Percentiles rank a stretch among this genome's conserved stretches.
Conservation (phyloP, 225 moss, liverwort and hornwort species). For the Marchantia paleacea region DNA sequence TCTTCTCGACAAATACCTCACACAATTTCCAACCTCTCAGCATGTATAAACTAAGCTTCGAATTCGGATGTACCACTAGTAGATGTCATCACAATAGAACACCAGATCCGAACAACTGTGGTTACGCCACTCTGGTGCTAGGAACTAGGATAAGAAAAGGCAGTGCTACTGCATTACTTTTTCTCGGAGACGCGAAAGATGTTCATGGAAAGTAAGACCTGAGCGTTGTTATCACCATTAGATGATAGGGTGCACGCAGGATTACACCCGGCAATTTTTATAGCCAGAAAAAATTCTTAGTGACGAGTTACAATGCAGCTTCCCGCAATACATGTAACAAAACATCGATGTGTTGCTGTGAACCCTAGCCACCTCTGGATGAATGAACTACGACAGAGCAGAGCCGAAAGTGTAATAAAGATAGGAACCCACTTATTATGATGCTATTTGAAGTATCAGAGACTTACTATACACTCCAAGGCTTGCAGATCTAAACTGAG, state of each 20-base stretch:
- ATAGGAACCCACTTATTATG: neutral
- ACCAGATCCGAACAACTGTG: too few relatives aligned
- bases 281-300: constrained; percentile 6
- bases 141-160: too few relatives aligned
- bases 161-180: too few relatives aligned
- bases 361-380: constrained; percentile 17
- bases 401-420: constrained; percentile 9
- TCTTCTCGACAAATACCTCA: too few relatives aligned
- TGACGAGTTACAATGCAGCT: constrained; percentile 14
- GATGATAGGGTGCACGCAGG: neutral
- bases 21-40: too few relatives aligned
- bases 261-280: neutral
- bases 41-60: too few relatives aligned
- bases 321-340: constrained; percentile 1
- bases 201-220: too few relatives aligned
- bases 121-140: too few relatives aligned
- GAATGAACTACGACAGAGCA: constrained; percentile 9
- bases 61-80: too few relatives aligned
- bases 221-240: neutral
- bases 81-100: too few relatives aligned
- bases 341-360: neutral
- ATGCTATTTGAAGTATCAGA: constrained; percentile 7
- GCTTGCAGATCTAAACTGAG: constrained; percentile 9
- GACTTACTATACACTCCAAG: constrained; percentile 27
- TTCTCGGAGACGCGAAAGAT: too few relatives aligned